Evolutionary conservation across 345 rosid genomes (phyloP).

Genomic region (Heritiera fomes): DNA sequence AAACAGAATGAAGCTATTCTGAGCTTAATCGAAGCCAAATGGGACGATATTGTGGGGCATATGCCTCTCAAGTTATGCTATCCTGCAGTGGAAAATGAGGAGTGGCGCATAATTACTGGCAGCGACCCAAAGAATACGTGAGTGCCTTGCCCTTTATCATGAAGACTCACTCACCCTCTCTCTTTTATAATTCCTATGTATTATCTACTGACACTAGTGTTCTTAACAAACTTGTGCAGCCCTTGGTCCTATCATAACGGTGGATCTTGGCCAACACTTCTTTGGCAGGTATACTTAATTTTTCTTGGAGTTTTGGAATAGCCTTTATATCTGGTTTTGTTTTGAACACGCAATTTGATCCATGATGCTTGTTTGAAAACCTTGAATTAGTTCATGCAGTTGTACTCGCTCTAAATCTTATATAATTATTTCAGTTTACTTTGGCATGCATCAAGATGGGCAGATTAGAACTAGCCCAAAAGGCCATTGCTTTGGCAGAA

Average conservation of each 20-base stretch:
- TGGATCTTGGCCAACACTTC: conserved; percentile 95
- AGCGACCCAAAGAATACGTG: conserved; percentile 98
- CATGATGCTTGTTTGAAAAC: neutral
- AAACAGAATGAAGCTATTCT: conserved; percentile 71
- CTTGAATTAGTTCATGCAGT: neutral
- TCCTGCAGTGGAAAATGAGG: conserved; percentile 83
- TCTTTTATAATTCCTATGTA: neutral
- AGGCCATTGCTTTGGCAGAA: conserved; percentile 82
- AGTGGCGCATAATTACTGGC: conserved; percentile 93
- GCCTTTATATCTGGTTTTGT: neutral
- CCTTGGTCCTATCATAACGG: conserved; percentile 99
- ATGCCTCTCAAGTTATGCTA: conserved; percentile 94
- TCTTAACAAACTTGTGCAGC: conserved; percentile 41
- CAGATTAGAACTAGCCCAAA: conserved; percentile 70
- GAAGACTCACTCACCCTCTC: neutral
- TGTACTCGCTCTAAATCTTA: neutral
- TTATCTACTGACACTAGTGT: conserved; percentile 16
- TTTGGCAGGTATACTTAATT: conserved; percentile 77
- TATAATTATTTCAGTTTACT: conserved; percentile 62
- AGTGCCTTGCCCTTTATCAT: conserved; percentile 27
- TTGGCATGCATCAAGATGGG: conserved; percentile 98
- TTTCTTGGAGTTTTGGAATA: neutral
- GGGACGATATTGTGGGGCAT: conserved; percentile 74
- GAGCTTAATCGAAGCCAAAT: conserved; percentile 70
- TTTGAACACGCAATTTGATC: neutral